Conservation (phyloP, 805 yeast species). For the Saccharomycopsis sp. region DNA sequence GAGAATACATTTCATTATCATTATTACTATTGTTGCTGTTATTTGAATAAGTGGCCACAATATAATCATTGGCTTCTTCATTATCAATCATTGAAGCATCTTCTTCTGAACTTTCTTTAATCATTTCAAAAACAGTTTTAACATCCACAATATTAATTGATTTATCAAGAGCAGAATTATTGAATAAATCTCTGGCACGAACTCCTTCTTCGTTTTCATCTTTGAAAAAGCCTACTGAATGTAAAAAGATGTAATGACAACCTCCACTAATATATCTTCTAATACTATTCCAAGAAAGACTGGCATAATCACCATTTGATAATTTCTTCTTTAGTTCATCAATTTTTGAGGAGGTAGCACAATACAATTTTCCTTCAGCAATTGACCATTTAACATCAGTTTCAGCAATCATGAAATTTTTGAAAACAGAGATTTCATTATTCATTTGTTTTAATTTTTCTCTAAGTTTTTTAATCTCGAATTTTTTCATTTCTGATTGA, state of each 20-base stretch:
- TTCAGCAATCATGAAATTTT: slow-evolving; percentile 12
- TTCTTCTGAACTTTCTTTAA: slow-evolving; percentile 5
- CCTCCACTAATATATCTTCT: slow-evolving; percentile 16
- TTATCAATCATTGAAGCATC: slow-evolving; percentile 4
- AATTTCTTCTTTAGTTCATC: slow-evolving; percentile 12
- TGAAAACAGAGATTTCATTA: slow-evolving; percentile 16
- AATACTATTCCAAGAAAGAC: slow-evolving; percentile 16
- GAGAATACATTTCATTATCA: slow-evolving; percentile 1
- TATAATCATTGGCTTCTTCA: slow-evolving; percentile 7
- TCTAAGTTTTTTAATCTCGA: slow-evolving; percentile 16
- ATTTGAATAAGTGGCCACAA: slow-evolving; percentile 4
- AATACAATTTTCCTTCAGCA: slow-evolving; percentile 14
- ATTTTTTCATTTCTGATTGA: slow-evolving; percentile 16
- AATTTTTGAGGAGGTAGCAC: slow-evolving; percentile 5
- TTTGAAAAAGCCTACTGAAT: slow-evolving; percentile 12
- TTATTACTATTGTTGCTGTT: neutral
- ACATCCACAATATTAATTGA: slow-evolving; percentile 4
- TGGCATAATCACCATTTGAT: slow-evolving; percentile 9
- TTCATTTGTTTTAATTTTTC: slow-evolving; percentile 18
- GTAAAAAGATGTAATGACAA: slow-evolving; percentile 17
- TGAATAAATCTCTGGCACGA: neutral
- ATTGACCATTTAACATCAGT: slow-evolving; percentile 11
- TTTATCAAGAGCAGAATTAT: slow-evolving; percentile 2
- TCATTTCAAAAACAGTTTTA: slow-evolving; percentile 1
- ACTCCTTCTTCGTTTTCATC: slow-evolving; percentile 1